phyloP scores from a whole-genome alignment of 2,329 filamentous ascomycete genomes.

The Penicillium nordicum region DNA sequence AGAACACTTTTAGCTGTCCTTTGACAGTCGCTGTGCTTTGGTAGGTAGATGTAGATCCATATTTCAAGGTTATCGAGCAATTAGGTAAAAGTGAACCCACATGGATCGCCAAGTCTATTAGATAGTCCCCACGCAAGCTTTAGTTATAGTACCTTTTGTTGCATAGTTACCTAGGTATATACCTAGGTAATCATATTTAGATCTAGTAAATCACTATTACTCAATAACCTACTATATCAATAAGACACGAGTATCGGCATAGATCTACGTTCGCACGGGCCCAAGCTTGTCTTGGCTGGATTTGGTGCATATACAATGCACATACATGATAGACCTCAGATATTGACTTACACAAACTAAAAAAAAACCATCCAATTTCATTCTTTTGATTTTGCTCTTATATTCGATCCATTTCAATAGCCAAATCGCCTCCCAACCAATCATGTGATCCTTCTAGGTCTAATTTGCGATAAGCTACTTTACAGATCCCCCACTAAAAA shows the following conservation, averaged over 20 bases:
- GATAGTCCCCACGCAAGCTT: not conserved
- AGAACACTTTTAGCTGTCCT: not conserved
- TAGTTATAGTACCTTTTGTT: not conserved
- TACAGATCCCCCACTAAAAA: conserved; percentile 5
- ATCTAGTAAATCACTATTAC: not conserved
- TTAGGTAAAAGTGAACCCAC: conserved; percentile 2
- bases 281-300: conserved; percentile 1
- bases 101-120: not conserved
- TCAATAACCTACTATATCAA: not conserved
- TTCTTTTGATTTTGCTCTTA: not conserved
- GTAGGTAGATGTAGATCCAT: not conserved
- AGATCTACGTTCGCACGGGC: conserved; percentile 4
- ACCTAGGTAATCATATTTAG: not conserved
- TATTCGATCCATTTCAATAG: not conserved
- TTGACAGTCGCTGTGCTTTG: not conserved
- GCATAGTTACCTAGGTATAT: not conserved
- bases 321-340: not conserved
- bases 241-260: not conserved
- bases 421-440: conserved; percentile 1
- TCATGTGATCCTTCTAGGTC: conserved; percentile 8
- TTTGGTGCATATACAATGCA: not conserved
- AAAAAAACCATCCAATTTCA: not conserved
- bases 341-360: not conserved
- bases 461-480: conserved; percentile 3
- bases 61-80: not conserved